phyloP scores from a whole-genome alignment of 1,139 yeast genomes.

The Suhomyces wounanorum region DNA sequence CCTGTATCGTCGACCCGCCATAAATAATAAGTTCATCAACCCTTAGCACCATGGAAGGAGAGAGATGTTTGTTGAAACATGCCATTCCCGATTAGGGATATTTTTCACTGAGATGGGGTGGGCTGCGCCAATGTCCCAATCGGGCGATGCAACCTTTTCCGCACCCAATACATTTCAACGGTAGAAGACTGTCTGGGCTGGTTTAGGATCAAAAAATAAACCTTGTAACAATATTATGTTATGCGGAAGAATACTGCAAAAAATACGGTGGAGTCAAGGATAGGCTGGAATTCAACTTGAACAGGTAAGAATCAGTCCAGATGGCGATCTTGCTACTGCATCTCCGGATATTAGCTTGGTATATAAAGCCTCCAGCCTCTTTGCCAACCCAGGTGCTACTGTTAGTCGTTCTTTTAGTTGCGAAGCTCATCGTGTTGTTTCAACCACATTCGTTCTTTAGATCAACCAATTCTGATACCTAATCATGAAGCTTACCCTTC shows the following conservation, averaged over 20 bases:
- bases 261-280: neutral
- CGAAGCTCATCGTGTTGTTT: neutral
- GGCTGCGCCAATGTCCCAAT: neutral
- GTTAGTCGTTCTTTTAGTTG: neutral
- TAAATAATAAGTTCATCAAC: neutral
- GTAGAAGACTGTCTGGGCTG: neutral
- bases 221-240: neutral
- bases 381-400: neutral
- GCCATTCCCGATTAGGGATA: neutral
- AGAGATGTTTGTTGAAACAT: neutral
- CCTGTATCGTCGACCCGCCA: neutral
- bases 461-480: neutral
- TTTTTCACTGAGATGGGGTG: neutral
- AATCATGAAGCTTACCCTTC: conserved; percentile 6
- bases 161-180: neutral
- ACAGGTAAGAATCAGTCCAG: neutral
- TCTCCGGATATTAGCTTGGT: neutral
- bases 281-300: neutral
- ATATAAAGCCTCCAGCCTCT: neutral
- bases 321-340: neutral
- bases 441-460: neutral
- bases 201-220: neutral
- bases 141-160: neutral
- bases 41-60: neutral
- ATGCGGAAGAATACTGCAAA: neutral